A percentile compares a stretch with the other conserved stretches of the same genome.
Conservation (phyloP, 2,329 filamentous ascomycete species). For the Sporothrix euskadiensis region DNA sequence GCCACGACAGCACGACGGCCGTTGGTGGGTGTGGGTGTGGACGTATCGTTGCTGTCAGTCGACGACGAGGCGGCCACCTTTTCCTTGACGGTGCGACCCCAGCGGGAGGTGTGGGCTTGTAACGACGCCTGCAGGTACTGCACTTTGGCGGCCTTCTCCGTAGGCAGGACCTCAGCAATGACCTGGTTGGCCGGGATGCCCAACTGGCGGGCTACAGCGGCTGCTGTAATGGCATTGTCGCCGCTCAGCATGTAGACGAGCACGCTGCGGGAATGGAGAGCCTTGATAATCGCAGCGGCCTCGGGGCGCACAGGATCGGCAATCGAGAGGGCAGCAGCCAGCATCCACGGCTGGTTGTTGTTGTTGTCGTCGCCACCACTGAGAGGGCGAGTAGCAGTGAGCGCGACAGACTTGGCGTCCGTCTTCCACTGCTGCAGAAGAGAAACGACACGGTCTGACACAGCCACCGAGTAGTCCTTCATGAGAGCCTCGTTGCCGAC, state of each 20-base stretch:
- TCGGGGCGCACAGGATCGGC: constrained; percentile 80
- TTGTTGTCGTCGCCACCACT: background rate
- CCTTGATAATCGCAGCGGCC: constrained; percentile 62
- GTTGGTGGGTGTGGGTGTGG: constrained; percentile 32
- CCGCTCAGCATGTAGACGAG: constrained; percentile 91
- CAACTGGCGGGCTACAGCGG: constrained; percentile 72
- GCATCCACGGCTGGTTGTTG: constrained; percentile 42
- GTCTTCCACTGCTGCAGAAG: constrained; percentile 59
- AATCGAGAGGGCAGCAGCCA: constrained; percentile 70
- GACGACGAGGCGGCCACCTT: background rate
- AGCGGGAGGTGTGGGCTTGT: constrained; percentile 39
- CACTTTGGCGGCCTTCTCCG: constrained; percentile 75
- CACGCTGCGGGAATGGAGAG: constrained; percentile 65
- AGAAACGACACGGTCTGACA: constrained; percentile 42
- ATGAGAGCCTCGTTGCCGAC: constrained; percentile 76
- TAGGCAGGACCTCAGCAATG: constrained; percentile 82
- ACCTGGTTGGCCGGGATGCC: constrained; percentile 74
- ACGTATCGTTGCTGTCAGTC: background rate
- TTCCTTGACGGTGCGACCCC: constrained; percentile 1
- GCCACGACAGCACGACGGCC: constrained; percentile 60
- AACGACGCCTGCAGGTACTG: constrained; percentile 59
- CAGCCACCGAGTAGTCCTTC: constrained; percentile 47
- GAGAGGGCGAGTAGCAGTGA: constrained; percentile 51
- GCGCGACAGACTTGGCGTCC: constrained; percentile 63
- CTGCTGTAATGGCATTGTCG: constrained; percentile 82